A percentile compares a stretch with the other conserved stretches of the same genome.
These are phyloP conservation scores for Ilyonectria destructans DNA, from an alignment of 2,329 filamentous ascomycete genomes.

Conservation along the genomic window DNA sequence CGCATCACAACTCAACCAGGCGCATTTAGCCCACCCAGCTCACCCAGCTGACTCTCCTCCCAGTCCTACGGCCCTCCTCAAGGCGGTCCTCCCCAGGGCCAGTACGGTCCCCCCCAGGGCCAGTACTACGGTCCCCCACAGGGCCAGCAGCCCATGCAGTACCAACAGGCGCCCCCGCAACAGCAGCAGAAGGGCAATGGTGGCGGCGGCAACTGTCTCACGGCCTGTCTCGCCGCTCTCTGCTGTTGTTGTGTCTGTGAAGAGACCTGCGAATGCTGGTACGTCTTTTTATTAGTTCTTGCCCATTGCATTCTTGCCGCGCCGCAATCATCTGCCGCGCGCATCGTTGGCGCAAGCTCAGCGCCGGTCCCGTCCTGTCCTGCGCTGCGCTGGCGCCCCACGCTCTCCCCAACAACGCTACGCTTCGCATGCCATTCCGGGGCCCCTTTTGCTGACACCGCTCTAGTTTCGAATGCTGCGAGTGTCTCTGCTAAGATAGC, in stretches of 20 bases:
- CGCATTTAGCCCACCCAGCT: neutral
- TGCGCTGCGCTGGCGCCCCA: too few relatives aligned
- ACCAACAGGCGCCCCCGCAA: constrained; percentile 58
- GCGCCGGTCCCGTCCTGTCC: neutral
- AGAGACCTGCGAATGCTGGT: constrained; percentile 68
- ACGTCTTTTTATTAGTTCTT: constrained; percentile 32
- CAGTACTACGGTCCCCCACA: constrained; percentile 54
- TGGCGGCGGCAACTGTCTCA: constrained; percentile 61
- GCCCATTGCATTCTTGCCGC: constrained; percentile 9
- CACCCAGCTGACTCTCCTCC: constrained; percentile 32
- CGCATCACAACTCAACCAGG: constrained; percentile 2
- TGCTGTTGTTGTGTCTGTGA: constrained; percentile 69
- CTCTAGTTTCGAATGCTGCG: constrained; percentile 59
- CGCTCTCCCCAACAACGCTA: neutral
- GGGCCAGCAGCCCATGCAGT: constrained; percentile 60
- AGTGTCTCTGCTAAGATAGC: constrained; percentile 56
- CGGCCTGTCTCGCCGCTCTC: constrained; percentile 64
- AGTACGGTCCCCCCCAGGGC: constrained; percentile 52
- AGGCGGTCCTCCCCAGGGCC: constrained; percentile 51
- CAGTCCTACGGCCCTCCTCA: constrained; percentile 52
- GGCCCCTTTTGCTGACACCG: constrained; percentile 18
- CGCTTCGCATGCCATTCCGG: neutral
- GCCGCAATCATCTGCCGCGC: constrained; percentile 21
- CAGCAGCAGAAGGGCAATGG: constrained; percentile 54
- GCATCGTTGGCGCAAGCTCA: constrained; percentile 20